Conservation (phyloP, 495 filamentous ascomycete species). For the Viridothelium virens region DNA sequence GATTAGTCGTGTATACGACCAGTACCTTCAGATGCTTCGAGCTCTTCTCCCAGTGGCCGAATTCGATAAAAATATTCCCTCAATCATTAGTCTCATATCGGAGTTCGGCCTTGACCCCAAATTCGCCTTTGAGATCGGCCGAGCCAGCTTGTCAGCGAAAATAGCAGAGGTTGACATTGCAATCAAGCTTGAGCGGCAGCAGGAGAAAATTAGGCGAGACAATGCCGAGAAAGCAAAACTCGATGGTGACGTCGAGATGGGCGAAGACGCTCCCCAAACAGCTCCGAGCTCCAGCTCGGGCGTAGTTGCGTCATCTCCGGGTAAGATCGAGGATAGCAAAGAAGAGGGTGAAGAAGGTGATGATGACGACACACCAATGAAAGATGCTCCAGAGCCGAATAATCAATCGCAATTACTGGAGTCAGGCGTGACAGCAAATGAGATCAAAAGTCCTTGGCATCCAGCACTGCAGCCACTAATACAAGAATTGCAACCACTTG, state of each 20-base stretch:
- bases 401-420: neutral
- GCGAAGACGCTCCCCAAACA: conserved; percentile 15
- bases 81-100: conserved; percentile 59
- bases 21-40: conserved; percentile 82
- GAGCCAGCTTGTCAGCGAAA: conserved; percentile 54
- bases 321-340: conserved; percentile 22
- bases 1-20: conserved; percentile 71
- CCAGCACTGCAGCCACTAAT: conserved; percentile 72
- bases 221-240: conserved; percentile 16
- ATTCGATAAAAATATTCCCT: conserved; percentile 76
- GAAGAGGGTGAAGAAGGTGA: conserved; percentile 29
- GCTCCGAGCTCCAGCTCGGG: conserved; percentile 7
- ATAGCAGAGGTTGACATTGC: conserved; percentile 40
- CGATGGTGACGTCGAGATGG: conserved; percentile 33
- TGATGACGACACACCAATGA: conserved; percentile 37
- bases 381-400: conserved; percentile 22
- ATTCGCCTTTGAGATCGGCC: conserved; percentile 80
- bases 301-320: neutral
- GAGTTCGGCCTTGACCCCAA: conserved; percentile 75
- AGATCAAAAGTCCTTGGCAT: conserved; percentile 43
- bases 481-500: conserved; percentile 50
- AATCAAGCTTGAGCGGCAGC: conserved; percentile 22
- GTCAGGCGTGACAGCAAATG: neutral
- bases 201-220: conserved; percentile 20
- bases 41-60: conserved; percentile 67